Conservation (phyloP, 129 eudicot genomes). For the Silybum marianum region DNA sequence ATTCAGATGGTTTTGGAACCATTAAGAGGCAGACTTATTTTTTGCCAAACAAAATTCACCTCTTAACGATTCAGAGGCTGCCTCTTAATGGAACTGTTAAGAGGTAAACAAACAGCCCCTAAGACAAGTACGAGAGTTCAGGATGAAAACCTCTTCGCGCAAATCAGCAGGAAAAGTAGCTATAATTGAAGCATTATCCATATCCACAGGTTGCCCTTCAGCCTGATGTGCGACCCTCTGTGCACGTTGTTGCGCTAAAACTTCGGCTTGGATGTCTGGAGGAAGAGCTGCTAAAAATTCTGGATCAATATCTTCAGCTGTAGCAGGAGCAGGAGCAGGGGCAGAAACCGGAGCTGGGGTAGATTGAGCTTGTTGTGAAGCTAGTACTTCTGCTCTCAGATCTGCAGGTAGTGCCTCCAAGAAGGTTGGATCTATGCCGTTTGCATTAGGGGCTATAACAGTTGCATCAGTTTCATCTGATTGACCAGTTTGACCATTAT, state of each 20-base stretch:
- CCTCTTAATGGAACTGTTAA: no score
- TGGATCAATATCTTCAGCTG: slow-evolving; percentile 93
- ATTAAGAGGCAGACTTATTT: no score
- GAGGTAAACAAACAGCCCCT: no score
- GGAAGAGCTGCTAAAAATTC: slow-evolving; percentile 99
- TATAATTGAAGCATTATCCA: slow-evolving; percentile 98
- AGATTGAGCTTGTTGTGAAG: slow-evolving; percentile 89
- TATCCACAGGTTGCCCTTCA: slow-evolving; percentile 98
- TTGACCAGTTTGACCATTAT: slow-evolving; percentile 47
- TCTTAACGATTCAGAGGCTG: no score
- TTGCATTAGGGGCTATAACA: slow-evolving; percentile 52
- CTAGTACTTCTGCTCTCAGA: slow-evolving; percentile 88
- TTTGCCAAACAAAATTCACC: no score
- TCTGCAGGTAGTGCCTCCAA: slow-evolving; percentile 98
- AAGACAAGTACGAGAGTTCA: slow-evolving; percentile 13
- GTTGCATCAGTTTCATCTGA: slow-evolving; percentile 52
- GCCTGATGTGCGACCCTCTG: slow-evolving; percentile 89
- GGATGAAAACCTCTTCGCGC: slow-evolving; percentile 89
- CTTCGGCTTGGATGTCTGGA: slow-evolving; percentile 98
- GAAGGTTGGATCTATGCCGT: slow-evolving; percentile 92
- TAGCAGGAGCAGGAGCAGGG: slow-evolving; percentile 51
- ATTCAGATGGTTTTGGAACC: no score
- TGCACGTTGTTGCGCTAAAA: slow-evolving; percentile 93
- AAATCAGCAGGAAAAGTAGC: slow-evolving; percentile 98
- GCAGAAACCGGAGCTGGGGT: slow-evolving; percentile 63